These are phyloP conservation scores for Colletotrichum sp. DNA, from an alignment of 2,329 filamentous ascomycete species.

Conservation along the genomic window DNA sequence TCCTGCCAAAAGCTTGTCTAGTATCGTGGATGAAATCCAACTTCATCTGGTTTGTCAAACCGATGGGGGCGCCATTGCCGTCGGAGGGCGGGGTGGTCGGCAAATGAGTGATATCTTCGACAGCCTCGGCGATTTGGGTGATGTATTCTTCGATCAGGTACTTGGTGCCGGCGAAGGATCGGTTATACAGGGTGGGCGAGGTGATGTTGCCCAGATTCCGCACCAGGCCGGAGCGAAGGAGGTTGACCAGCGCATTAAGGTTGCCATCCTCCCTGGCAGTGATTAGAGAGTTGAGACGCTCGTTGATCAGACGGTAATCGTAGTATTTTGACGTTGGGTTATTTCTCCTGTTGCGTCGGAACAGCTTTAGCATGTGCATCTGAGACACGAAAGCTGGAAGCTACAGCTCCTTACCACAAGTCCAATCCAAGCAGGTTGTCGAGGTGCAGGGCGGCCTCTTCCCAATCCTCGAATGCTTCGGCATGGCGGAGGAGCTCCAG, in stretches of 20 bases:
- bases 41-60: conserved; percentile 76
- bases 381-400: background rate
- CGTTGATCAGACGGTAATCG: conserved; percentile 83
- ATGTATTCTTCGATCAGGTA: conserved; percentile 91
- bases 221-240: conserved; percentile 79
- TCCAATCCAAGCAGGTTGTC: conserved; percentile 83
- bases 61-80: conserved; percentile 35
- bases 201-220: conserved; percentile 94
- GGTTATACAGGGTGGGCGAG: conserved; percentile 79
- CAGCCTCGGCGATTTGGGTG: conserved; percentile 79
- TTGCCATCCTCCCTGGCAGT: conserved; percentile 74
- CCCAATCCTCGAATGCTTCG: conserved; percentile 82
- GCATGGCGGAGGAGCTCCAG: conserved; percentile 70
- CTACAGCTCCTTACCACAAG: conserved; percentile 64
- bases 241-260: conserved; percentile 75
- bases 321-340: conserved; percentile 83
- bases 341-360: conserved; percentile 66
- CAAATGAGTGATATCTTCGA: conserved; percentile 75
- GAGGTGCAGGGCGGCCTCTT: conserved; percentile 81
- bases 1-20: conserved; percentile 85
- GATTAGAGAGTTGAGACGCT: conserved; percentile 74
- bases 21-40: conserved; percentile 87
- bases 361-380: conserved; percentile 15
- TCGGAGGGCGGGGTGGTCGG: conserved; percentile 57
- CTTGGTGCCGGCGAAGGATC: conserved; percentile 88